These are phyloP conservation scores for Candolleomyces eurysporus DNA, from an alignment of 768 basidiomycete genomes.

Conservation along the genomic window DNA sequence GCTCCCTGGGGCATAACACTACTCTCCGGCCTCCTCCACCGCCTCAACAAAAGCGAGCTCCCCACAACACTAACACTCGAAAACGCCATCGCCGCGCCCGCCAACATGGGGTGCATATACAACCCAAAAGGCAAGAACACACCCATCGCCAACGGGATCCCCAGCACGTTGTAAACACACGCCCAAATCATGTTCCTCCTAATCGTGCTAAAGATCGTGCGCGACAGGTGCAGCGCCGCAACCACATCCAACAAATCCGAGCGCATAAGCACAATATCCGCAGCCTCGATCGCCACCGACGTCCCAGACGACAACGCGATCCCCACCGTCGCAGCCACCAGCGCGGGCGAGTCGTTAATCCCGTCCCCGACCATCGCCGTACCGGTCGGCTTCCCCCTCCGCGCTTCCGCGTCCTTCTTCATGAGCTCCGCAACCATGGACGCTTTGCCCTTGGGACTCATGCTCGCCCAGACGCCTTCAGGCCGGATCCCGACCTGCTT, in stretches of 20 bases:
- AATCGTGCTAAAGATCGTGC: constrained; percentile 86
- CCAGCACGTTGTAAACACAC: constrained; percentile 88
- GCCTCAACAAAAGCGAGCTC: constrained; percentile 80
- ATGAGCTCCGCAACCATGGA: constrained; percentile 79
- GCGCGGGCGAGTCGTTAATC: constrained; percentile 97
- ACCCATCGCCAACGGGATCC: constrained; percentile 98
- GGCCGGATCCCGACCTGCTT: constrained; percentile 83
- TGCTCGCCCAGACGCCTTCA: constrained; percentile 84
- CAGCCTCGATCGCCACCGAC: constrained; percentile 96
- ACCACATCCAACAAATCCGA: constrained; percentile 97
- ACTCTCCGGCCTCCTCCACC: constrained; percentile 73
- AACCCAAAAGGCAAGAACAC: constrained; percentile 88
- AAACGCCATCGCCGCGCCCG: constrained; percentile 98
- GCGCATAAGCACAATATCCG: constrained; percentile 97
- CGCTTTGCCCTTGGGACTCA: constrained; percentile 96
- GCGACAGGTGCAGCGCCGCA: constrained; percentile 89
- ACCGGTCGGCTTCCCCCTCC: constrained; percentile 71
- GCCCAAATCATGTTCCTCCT: constrained; percentile 95
- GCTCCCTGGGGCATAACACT: constrained; percentile 63
- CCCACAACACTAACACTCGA: constrained; percentile 94
- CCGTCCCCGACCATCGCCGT: constrained; percentile 87
- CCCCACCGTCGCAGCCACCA: constrained; percentile 93
- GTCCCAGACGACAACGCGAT: constrained; percentile 96
- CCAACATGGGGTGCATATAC: constrained; percentile 97
- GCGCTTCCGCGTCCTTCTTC: constrained; percentile 59